Evolutionary conservation across 129 eudicot species (phyloP).

Genomic region (Arctium lappa): DNA sequence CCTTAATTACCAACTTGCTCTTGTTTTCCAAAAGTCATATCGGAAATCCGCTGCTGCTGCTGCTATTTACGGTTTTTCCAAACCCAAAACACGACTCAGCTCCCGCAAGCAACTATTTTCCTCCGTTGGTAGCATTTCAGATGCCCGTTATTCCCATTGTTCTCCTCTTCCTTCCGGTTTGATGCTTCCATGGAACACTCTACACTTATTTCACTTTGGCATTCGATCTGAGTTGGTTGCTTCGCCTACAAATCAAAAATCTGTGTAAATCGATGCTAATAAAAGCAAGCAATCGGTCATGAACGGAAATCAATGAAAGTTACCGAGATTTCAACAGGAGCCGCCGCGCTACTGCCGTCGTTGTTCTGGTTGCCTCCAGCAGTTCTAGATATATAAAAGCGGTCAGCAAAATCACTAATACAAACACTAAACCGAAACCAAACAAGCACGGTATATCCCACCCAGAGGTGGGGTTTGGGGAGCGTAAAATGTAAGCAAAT

Average conservation of each 20-base stretch:
- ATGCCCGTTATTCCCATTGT: conserved; percentile 23
- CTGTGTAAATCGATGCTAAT: neutral
- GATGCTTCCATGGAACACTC: conserved; percentile 26
- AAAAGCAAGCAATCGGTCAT: neutral
- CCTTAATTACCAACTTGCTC: conserved; percentile 3
- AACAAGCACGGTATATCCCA: no score
- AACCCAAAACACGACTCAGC: conserved; percentile 21
- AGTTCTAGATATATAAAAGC: conserved; percentile 16
- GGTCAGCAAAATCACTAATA: conserved; percentile 4
- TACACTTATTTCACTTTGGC: conserved; percentile 23
- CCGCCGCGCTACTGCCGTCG: conserved; percentile 4
- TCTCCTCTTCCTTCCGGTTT: conserved; percentile 24
- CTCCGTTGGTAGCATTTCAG: conserved; percentile 54
- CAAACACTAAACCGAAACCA: neutral
- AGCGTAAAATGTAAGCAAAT: no score
- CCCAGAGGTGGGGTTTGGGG: no score
- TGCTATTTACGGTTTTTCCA: conserved; percentile 22
- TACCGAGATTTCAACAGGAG: conserved; percentile 29
- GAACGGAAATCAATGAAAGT: neutral
- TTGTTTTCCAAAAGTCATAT: neutral
- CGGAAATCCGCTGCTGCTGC: neutral
- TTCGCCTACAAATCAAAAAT: conserved; percentile 23
- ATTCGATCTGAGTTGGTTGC: conserved; percentile 21
- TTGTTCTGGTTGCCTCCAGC: conserved; percentile 12
- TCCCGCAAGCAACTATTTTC: conserved; percentile 36